phyloP scores from a whole-genome alignment of 305 asterid genomes.

The Plantago rigida region DNA sequence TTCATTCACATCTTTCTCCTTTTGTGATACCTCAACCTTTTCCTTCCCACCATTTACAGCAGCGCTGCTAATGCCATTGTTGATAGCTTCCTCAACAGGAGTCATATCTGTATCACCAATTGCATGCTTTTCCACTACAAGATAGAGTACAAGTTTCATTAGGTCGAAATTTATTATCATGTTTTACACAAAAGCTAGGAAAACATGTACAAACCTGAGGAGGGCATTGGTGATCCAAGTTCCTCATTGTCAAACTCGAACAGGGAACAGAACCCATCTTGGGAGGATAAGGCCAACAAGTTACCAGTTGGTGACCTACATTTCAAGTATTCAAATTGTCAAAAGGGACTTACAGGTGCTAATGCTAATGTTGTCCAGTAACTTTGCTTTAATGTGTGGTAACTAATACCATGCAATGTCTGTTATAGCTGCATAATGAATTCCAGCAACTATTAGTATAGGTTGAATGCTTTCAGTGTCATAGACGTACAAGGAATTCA shows the following conservation, averaged over 20 bases:
- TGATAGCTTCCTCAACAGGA: slow-evolving; percentile 24
- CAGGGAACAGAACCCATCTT: slow-evolving; percentile 92
- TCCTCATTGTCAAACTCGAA: slow-evolving; percentile 74
- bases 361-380: not conserved
- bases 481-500: slow-evolving; percentile 74
- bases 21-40: slow-evolving; percentile 24
- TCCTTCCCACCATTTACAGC: slow-evolving; percentile 28
- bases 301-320: slow-evolving; percentile 72
- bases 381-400: slow-evolving; percentile 4
- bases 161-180: slow-evolving; percentile 7
- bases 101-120: slow-evolving; percentile 25
- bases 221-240: slow-evolving; percentile 52
- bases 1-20: slow-evolving; percentile 32
- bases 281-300: slow-evolving; percentile 69
- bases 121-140: slow-evolving; percentile 35
- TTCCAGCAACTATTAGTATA: slow-evolving; percentile 64
- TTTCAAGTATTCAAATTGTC: slow-evolving; percentile 7
- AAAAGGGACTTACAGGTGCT: slow-evolving; percentile 1
- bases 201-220: slow-evolving; percentile 41
- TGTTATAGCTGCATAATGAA: slow-evolving; percentile 84
- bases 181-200: slow-evolving; percentile 15
- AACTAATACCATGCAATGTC: slow-evolving; percentile 78
- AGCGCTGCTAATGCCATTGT: slow-evolving; percentile 16
- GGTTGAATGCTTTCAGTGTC: slow-evolving; percentile 92
- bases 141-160: slow-evolving; percentile 16